Evolutionary conservation across 768 basidiomycete species (phyloP).

Genomic region (Aureoboletus auriporus): DNA sequence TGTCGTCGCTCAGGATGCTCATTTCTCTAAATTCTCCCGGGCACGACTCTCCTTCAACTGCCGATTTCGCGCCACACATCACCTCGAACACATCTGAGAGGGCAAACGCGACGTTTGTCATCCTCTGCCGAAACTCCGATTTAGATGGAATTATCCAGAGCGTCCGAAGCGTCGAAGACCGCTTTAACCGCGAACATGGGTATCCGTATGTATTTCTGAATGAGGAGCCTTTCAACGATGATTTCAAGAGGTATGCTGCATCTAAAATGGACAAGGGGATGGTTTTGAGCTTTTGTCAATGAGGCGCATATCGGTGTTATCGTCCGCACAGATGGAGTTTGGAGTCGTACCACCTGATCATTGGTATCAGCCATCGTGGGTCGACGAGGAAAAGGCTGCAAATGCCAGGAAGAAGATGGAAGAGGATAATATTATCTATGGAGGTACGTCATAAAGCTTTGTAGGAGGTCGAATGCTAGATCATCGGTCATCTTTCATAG

Average conservation of each 20-base stretch:
- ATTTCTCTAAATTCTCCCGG: neutral
- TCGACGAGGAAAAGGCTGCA: constrained; percentile 62
- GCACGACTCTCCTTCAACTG: neutral
- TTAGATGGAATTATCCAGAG: constrained; percentile 42
- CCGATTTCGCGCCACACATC: neutral
- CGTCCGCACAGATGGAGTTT: constrained; percentile 46
- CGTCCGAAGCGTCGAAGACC: constrained; percentile 52
- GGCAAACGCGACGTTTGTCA: constrained; percentile 60
- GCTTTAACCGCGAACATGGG: constrained; percentile 52
- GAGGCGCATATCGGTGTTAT: constrained; percentile 36
- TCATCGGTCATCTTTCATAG: neutral
- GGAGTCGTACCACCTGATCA: constrained; percentile 56
- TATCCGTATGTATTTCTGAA: constrained; percentile 69
- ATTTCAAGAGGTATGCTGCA: constrained; percentile 42
- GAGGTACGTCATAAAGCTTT: constrained; percentile 31
- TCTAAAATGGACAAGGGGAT: neutral
- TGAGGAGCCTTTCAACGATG: constrained; percentile 52
- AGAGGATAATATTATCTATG: constrained; percentile 42
- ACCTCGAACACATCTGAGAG: constrained; percentile 5
- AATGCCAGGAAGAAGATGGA: constrained; percentile 51
- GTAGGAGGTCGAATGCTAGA: neutral
- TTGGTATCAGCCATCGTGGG: constrained; percentile 70
- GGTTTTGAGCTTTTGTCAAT: constrained; percentile 14
- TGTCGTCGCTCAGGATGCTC: constrained; percentile 1
- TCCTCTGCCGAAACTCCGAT: constrained; percentile 50